phyloP scores from a whole-genome alignment of 148 eudicot genomes.

The Diospyros kaki region DNA sequence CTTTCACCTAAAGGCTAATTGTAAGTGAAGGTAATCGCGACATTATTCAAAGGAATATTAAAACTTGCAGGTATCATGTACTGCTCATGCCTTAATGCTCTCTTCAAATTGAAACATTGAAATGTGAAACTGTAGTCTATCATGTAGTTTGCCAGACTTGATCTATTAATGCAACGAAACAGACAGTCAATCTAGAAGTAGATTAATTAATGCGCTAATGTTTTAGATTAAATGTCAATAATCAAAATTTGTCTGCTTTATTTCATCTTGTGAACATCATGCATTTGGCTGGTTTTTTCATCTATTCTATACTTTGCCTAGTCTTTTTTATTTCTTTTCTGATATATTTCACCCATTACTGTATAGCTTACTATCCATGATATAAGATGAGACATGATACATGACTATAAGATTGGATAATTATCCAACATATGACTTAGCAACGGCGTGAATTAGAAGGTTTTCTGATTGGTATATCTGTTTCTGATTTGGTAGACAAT shows the following conservation, averaged over 20 bases:
- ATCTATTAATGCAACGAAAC: not conserved
- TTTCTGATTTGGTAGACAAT: not conserved
- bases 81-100: too few relatives aligned
- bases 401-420: not conserved
- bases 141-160: not conserved
- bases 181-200: not conserved
- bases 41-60: too few relatives aligned
- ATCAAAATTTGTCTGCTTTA: not conserved
- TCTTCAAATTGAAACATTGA: not conserved
- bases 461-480: not conserved
- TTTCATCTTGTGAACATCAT: not conserved
- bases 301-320: not conserved
- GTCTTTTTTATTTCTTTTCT: not conserved
- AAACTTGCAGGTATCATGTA: too few relatives aligned
- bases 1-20: too few relatives aligned
- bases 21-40: too few relatives aligned
- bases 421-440: not conserved
- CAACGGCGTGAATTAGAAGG: not conserved
- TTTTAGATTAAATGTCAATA: not conserved
- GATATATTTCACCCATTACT: not conserved
- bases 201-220: not conserved
- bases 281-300: not conserved
- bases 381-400: not conserved
- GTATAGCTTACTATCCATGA: not conserved
- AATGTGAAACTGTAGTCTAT: not conserved